These are phyloP conservation scores for Penicillium rolfsii DNA, from an alignment of 2,329 filamentous ascomycete species.

Conservation along the genomic window DNA sequence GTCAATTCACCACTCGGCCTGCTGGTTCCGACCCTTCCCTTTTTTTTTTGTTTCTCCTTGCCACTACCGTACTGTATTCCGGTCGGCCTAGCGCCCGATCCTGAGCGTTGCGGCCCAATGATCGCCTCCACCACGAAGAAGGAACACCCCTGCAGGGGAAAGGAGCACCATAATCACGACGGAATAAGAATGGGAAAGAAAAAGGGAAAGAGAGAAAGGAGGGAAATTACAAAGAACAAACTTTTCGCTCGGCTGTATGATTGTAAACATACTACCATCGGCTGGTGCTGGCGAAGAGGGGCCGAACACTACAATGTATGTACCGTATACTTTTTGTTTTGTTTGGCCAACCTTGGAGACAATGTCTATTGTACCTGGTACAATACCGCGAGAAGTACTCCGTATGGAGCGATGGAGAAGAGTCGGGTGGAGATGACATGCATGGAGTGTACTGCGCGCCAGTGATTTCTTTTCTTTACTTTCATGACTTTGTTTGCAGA, in stretches of 20 bases:
- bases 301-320: neutral
- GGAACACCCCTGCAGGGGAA: constrained; percentile 12
- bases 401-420: constrained; percentile 4
- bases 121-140: constrained; percentile 21
- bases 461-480: neutral
- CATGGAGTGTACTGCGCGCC: neutral
- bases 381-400: constrained; percentile 18
- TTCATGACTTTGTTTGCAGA: neutral
- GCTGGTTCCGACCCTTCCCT: neutral
- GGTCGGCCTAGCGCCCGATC: constrained; percentile 21
- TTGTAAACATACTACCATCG: neutral
- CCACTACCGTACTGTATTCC: neutral
- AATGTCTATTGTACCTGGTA: constrained; percentile 28
- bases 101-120: constrained; percentile 29
- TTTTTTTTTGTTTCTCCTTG: neutral
- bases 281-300: no score
- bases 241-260: neutral
- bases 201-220: neutral
- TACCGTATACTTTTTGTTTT: neutral
- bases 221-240: neutral
- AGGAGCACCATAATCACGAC: neutral
- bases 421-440: constrained; percentile 29
- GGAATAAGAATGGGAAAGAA: neutral
- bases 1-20: neutral
- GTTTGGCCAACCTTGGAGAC: constrained; percentile 8